Percentiles rank a stretch among this genome's conserved stretches.
These are phyloP conservation scores for Lyophyllum semitale DNA, from an alignment of 768 basidiomycete species.

Conservation along the genomic window DNA sequence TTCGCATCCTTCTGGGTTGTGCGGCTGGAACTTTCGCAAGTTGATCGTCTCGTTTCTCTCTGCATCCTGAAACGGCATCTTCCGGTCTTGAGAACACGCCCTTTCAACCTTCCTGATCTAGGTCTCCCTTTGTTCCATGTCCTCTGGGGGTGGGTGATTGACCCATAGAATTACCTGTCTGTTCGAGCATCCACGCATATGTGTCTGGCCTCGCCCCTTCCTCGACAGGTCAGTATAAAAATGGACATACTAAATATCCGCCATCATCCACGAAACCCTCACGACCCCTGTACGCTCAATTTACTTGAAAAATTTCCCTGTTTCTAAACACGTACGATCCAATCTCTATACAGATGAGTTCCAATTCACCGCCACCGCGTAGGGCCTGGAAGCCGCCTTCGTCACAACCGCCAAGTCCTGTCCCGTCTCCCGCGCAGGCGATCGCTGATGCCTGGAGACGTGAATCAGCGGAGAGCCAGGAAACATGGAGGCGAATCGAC, in stretches of 20 bases:
- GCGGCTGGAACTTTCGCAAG: neutral
- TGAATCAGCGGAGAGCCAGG: slow-evolving; percentile 60
- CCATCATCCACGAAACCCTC: slow-evolving; percentile 35
- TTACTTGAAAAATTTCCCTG: slow-evolving; percentile 25
- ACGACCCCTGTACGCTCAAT: slow-evolving; percentile 39
- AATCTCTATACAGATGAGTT: slow-evolving; percentile 41
- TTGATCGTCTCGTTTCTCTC: neutral
- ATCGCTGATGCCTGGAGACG: slow-evolving; percentile 72
- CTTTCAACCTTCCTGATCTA: slow-evolving; percentile 56
- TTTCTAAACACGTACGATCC: slow-evolving; percentile 33
- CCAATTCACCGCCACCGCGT: slow-evolving; percentile 41
- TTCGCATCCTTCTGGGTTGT: neutral
- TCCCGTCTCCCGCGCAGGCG: slow-evolving; percentile 55
- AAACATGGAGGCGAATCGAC: slow-evolving; percentile 54
- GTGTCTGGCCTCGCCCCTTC: slow-evolving; percentile 41
- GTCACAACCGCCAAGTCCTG: slow-evolving; percentile 28
- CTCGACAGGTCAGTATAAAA: slow-evolving; percentile 45
- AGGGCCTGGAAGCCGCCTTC: slow-evolving; percentile 31
- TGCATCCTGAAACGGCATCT: slow-evolving; percentile 44
- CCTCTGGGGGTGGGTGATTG: slow-evolving; percentile 32
- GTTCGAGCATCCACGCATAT: slow-evolving; percentile 37
- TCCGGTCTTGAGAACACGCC: slow-evolving; percentile 36
- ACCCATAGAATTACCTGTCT: slow-evolving; percentile 34
- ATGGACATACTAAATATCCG: slow-evolving; percentile 37
- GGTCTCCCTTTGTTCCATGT: slow-evolving; percentile 47